These are phyloP conservation scores for Daldinia bambusicola DNA, from an alignment of 495 filamentous ascomycete species.

Conservation along the genomic window DNA sequence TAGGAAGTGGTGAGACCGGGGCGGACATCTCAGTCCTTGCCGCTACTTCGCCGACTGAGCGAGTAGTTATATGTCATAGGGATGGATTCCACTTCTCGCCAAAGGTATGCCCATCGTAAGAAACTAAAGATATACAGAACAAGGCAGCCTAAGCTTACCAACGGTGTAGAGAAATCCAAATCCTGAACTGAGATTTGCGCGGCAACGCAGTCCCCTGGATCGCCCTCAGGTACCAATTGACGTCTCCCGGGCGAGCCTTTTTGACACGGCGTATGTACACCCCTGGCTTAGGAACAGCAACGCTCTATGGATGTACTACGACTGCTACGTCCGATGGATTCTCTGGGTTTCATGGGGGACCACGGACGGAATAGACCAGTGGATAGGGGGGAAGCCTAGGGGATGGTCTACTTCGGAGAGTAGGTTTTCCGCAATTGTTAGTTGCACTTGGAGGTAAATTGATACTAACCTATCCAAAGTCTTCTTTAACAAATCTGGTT, in stretches of 20 bases:
- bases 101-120: slow-evolving; percentile 39
- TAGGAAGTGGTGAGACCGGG: slow-evolving; percentile 54
- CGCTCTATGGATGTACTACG: slow-evolving; percentile 42
- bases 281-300: slow-evolving; percentile 47
- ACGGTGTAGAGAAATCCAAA: slow-evolving; percentile 40
- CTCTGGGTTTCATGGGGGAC: slow-evolving; percentile 43
- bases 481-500: slow-evolving; percentile 46
- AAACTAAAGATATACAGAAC: slow-evolving; percentile 9
- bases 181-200: slow-evolving; percentile 30
- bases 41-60: slow-evolving; percentile 51
- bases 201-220: slow-evolving; percentile 25
- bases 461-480: slow-evolving; percentile 23
- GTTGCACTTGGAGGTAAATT: not conserved
- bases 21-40: slow-evolving; percentile 54
- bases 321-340: slow-evolving; percentile 36
- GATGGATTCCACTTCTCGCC: slow-evolving; percentile 53
- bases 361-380: slow-evolving; percentile 40
- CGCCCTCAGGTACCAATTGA: slow-evolving; percentile 56
- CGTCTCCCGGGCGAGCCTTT: slow-evolving; percentile 55
- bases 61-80: slow-evolving; percentile 54
- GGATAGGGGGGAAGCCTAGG: slow-evolving; percentile 38
- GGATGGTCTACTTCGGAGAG: slow-evolving; percentile 42
- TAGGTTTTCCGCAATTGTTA: slow-evolving; percentile 6
- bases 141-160: slow-evolving; percentile 11
- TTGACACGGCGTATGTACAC: slow-evolving; percentile 62